Percentiles rank a stretch among this genome's conserved stretches.
phyloP scores from a whole-genome alignment of 495 filamentous ascomycete species.

The Penicillium soppii region DNA sequence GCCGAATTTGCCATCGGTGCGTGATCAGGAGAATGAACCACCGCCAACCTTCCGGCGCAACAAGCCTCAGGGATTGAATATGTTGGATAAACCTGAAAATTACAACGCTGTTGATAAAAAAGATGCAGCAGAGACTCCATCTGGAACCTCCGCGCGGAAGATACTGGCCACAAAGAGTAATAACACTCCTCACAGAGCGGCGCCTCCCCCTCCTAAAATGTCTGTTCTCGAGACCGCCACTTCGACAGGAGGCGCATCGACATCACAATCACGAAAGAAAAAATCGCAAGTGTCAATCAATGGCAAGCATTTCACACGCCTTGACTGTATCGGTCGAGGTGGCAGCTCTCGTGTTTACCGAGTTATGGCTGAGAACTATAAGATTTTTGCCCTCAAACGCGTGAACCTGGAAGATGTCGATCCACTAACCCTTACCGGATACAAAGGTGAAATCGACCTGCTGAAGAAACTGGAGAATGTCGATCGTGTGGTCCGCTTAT shows the following conservation, averaged over 20 bases:
- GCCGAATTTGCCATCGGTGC: conserved; percentile 54
- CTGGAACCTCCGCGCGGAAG: conserved; percentile 61
- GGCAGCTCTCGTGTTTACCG: conserved; percentile 93
- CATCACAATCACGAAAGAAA: conserved; percentile 69
- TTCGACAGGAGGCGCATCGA: conserved; percentile 73
- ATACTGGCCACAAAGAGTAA: conserved; percentile 69
- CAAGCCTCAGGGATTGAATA: conserved; percentile 55
- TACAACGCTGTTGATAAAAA: conserved; percentile 49
- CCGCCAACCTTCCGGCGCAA: conserved; percentile 72
- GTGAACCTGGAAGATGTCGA: conserved; percentile 91
- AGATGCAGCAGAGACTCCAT: conserved; percentile 38
- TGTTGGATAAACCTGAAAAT: conserved; percentile 62
- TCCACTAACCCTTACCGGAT: conserved; percentile 76
- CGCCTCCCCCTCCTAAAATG: conserved; percentile 92
- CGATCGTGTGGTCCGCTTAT: conserved; percentile 83
- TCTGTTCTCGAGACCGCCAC: conserved; percentile 90
- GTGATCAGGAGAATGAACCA: conserved; percentile 81
- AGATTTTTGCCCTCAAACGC: conserved; percentile 89
- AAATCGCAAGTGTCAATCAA: conserved; percentile 82
- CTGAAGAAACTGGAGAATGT: conserved; percentile 77
- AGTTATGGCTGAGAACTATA: conserved; percentile 94
- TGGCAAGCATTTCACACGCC: conserved; percentile 81
- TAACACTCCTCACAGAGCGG: conserved; percentile 81
- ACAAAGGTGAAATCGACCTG: conserved; percentile 96
- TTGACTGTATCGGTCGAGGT: conserved; percentile 88